These are phyloP conservation scores for Penicillium fimorum DNA, from an alignment of 495 filamentous ascomycete species.

Conservation along the genomic window DNA sequence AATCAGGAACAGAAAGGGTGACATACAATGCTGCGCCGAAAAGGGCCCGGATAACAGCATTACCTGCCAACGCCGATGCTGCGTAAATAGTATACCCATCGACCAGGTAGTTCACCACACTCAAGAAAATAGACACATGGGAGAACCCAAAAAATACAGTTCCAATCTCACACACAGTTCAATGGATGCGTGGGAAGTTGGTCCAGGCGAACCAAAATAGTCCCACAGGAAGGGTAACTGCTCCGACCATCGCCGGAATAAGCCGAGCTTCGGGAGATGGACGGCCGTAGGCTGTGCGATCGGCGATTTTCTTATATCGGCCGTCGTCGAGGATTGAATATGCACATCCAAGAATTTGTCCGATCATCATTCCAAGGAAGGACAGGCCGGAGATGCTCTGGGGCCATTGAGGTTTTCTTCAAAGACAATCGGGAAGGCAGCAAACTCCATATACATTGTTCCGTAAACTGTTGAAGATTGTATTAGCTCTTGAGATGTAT, in stretches of 20 bases:
- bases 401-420: slow-evolving; percentile 62
- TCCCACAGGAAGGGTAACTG: slow-evolving; percentile 49
- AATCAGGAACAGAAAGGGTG: neutral
- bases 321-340: slow-evolving; percentile 29
- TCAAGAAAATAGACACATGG: slow-evolving; percentile 26
- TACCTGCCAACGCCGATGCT: slow-evolving; percentile 63
- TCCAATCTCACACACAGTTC: slow-evolving; percentile 50
- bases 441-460: slow-evolving; percentile 69
- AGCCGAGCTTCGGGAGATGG: slow-evolving; percentile 32
- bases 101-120: slow-evolving; percentile 60
- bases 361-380: slow-evolving; percentile 67
- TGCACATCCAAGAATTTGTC: slow-evolving; percentile 60
- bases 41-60: slow-evolving; percentile 59
- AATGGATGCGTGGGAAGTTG: slow-evolving; percentile 46
- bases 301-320: slow-evolving; percentile 18
- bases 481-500: neutral
- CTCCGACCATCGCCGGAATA: slow-evolving; percentile 43
- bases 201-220: slow-evolving; percentile 67
- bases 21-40: slow-evolving; percentile 17
- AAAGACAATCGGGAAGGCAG: slow-evolving; percentile 72
- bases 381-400: slow-evolving; percentile 60
- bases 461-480: slow-evolving; percentile 47
- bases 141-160: slow-evolving; percentile 49
- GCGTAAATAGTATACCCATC: slow-evolving; percentile 62
- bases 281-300: slow-evolving; percentile 1